Percentiles rank a stretch among this genome's conserved stretches.
Conservation (phyloP, 2,329 filamentous ascomycete species). For the Pseudogymnoascus sp. region DNA sequence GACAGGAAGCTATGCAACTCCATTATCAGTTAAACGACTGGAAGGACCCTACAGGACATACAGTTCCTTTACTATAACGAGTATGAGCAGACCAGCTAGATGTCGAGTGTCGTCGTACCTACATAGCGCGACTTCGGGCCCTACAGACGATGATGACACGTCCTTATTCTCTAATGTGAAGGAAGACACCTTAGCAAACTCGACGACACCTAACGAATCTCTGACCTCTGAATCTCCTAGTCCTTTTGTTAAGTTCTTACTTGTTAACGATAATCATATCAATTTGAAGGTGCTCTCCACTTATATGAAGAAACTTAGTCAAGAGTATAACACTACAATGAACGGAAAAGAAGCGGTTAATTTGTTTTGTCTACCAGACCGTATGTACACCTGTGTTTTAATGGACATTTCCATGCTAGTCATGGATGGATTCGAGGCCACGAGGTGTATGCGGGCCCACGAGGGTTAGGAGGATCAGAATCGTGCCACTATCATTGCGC, state of each 20-base stretch:
- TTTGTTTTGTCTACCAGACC: neutral
- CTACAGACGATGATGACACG: neutral
- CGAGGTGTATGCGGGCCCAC: slow-evolving; percentile 38
- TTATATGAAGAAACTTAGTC: slow-evolving; percentile 25
- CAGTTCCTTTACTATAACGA: neutral
- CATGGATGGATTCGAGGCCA: slow-evolving; percentile 42
- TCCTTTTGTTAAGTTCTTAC: slow-evolving; percentile 19
- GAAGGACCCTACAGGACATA: neutral
- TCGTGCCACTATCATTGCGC: slow-evolving; percentile 41
- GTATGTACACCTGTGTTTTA: slow-evolving; percentile 17
- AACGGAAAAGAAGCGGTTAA: slow-evolving; percentile 41
- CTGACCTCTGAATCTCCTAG: neutral
- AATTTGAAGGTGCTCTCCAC: slow-evolving; percentile 30
- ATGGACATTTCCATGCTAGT: slow-evolving; percentile 48
- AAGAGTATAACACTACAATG: slow-evolving; percentile 30
- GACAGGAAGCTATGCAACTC: neutral
- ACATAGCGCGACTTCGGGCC: neutral
- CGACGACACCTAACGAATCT: neutral
- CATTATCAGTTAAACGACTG: neutral
- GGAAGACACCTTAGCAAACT: neutral
- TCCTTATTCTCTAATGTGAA: neutral
- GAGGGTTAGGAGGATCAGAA: slow-evolving; percentile 38
- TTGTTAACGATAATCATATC: slow-evolving; percentile 37
- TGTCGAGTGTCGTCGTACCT: neutral
- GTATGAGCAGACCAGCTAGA: neutral